Evolutionary conservation across 2,329 filamentous ascomycete species (phyloP).

Genomic region (Domatiomyces globalis): DNA sequence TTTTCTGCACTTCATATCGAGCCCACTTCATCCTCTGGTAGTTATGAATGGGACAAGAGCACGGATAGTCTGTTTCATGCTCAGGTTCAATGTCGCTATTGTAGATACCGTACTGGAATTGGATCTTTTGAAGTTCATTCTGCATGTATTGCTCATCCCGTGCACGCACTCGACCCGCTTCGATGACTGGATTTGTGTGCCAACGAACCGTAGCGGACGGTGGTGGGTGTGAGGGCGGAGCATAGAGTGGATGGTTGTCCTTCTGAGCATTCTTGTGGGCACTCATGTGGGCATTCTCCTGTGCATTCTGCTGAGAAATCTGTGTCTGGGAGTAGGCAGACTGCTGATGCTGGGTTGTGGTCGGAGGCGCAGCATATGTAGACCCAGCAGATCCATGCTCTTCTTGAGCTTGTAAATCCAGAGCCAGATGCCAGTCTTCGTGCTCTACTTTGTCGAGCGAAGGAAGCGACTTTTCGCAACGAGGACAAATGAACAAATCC

Average conservation of each 20-base stretch:
- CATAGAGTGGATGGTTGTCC: slow-evolving; percentile 2
- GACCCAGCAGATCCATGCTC: slow-evolving; percentile 23
- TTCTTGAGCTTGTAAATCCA: slow-evolving; percentile 59
- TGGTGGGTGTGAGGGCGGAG: slow-evolving; percentile 8
- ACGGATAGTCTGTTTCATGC: slow-evolving; percentile 29
- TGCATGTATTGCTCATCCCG: slow-evolving; percentile 34
- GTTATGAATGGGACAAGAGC: slow-evolving; percentile 28
- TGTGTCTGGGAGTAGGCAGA: not conserved
- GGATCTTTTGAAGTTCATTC: slow-evolving; percentile 28
- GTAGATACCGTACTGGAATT: slow-evolving; percentile 28
- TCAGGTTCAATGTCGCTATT: slow-evolving; percentile 36
- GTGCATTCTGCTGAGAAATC: not conserved
- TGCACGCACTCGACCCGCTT: slow-evolving; percentile 26
- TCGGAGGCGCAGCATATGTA: not conserved
- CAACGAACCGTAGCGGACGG: slow-evolving; percentile 3
- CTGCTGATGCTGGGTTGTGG: no score
- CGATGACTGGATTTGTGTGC: slow-evolving; percentile 29
- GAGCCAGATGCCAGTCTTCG: slow-evolving; percentile 84
- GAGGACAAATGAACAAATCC: slow-evolving; percentile 40
- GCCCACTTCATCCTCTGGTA: slow-evolving; percentile 26
- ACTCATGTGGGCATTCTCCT: not conserved
- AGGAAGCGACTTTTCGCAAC: slow-evolving; percentile 48
- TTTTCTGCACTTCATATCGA: slow-evolving; percentile 27
- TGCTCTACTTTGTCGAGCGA: slow-evolving; percentile 55
- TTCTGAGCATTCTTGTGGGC: not conserved